A percentile compares a stretch with the other conserved stretches of the same genome.
Conservation (phyloP, 2,329 filamentous ascomycete genomes). For the Stemphylium lycopersici region DNA sequence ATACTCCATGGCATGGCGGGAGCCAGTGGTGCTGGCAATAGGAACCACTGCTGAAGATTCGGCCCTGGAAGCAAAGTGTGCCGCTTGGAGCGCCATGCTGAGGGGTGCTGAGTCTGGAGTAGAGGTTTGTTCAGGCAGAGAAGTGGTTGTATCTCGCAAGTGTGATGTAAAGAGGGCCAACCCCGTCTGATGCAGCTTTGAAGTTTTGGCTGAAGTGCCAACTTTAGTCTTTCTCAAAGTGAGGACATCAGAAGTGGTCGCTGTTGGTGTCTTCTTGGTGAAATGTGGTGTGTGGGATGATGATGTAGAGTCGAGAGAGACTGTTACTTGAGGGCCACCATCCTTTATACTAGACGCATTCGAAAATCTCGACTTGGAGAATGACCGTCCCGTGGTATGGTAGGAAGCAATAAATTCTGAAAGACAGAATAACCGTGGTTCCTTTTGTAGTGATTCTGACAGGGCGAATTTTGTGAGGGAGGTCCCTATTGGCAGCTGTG, state of each 20-base stretch:
- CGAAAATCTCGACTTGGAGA: neutral
- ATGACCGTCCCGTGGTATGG: neutral
- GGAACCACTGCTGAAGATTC: too few relatives aligned
- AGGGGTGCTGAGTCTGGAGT: too few relatives aligned
- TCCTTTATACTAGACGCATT: neutral
- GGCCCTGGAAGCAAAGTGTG: too few relatives aligned
- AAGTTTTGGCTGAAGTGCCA: neutral
- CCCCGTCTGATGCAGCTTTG: too few relatives aligned
- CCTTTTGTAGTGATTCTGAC: neutral
- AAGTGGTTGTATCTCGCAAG: too few relatives aligned
- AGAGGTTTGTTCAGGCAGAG: too few relatives aligned
- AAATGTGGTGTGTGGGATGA: neutral
- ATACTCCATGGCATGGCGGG: too few relatives aligned
- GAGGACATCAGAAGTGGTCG: neutral
- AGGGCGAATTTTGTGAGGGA: too few relatives aligned
- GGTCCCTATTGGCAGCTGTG: too few relatives aligned
- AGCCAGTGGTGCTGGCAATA: too few relatives aligned
- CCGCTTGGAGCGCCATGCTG: too few relatives aligned
- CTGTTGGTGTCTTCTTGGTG: neutral
- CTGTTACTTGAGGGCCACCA: neutral
- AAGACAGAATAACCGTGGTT: neutral
- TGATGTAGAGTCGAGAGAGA: neutral
- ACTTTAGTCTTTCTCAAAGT: neutral
- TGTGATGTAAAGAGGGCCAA: too few relatives aligned
- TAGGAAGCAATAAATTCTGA: neutral